Base-by-base conservation (phyloP, 371 early-diverging fungal genomes). In the Entomophthora muscae region DNA sequence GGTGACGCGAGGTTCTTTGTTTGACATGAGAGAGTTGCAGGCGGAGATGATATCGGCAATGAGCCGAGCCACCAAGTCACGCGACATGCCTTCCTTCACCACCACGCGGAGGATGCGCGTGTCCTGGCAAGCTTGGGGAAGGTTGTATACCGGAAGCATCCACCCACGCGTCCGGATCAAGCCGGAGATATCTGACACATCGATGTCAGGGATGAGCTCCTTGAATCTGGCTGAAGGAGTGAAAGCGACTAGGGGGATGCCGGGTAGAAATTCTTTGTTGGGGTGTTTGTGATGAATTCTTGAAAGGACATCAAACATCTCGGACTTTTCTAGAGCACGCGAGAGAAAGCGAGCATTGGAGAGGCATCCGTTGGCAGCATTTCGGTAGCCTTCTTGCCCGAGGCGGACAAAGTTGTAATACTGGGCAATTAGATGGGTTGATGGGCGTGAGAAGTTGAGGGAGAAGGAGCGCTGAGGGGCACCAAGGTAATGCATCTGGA, bases 391-490 rank as follows among this genome's bases (percentile, higher is more conserved):
- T 30, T 70, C 71, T n/a, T 63, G 64, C 0, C 84, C 87, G 51
- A 79, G 75, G 52, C 85, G 78, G 32, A 86, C 69, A 53, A 86
- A 78, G 65, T 76, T 77, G 73, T 84, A 86, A 70, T 86, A 86
- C 69, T 84, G 84, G 13, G 74, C 76, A 23, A 84, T 77, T 69
- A 83, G 76, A 60, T 76, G 76, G 63, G 78, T 74, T 12, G 83
- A 77, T 2, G 78, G 76, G 56, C 79, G 76, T 55, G 81, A 80
- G 64, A 84, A 86, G 67, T 84, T 86, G 58, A 84, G 76, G n/a
- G 82, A 81, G 64, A 77, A 84, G 0, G 84, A 71, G 55, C 73
- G 69, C 60, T 70, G 66, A 63, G 83, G 77, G 65, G 71, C 75
- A 55, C 82, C 81, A 55, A 83, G 72, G 70, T 86, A 86, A 68